Percentiles rank a stretch among this genome's conserved stretches.
These are phyloP conservation scores for Cyclotella sp. DNA, from an alignment of 108 stramenopile genomes.

Conservation along the genomic window DNA sequence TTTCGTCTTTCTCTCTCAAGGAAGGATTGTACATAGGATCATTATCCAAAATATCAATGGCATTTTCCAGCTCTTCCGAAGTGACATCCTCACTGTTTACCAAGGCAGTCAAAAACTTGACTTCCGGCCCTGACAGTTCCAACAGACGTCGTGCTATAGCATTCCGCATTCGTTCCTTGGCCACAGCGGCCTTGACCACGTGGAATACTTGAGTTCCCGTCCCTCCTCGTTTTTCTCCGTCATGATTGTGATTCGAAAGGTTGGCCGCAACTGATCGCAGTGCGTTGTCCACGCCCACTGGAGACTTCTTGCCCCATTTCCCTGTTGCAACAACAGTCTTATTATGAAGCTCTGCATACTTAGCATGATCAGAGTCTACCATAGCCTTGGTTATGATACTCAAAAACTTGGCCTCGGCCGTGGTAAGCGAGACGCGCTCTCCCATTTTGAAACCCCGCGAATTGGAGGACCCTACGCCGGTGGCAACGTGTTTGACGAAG, in stretches of 20 bases:
- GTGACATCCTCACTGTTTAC: constrained; percentile 29
- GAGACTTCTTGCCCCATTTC: background rate
- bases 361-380: background rate
- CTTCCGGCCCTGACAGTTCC: constrained; percentile 12
- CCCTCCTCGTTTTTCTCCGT: background rate
- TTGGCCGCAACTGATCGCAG: background rate
- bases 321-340: background rate
- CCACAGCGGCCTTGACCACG: constrained; percentile 22
- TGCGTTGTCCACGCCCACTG: background rate
- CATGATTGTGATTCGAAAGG: background rate
- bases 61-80: constrained; percentile 21
- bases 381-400: constrained; percentile 12
- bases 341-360: background rate
- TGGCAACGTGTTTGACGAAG: constrained; percentile 7
- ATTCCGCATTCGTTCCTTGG: constrained; percentile 25
- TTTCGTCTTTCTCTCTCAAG: constrained; percentile 1
- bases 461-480: background rate
- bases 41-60: constrained; percentile 24
- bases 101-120: constrained; percentile 19
- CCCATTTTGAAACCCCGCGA: constrained; percentile 14
- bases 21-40: constrained; percentile 30
- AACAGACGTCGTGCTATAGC: constrained; percentile 1
- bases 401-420: constrained; percentile 18
- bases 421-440: background rate
- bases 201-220: constrained; percentile 3